Conservation (phyloP, 2,329 filamentous ascomycete species). For the Cladosporium oxysporum region DNA sequence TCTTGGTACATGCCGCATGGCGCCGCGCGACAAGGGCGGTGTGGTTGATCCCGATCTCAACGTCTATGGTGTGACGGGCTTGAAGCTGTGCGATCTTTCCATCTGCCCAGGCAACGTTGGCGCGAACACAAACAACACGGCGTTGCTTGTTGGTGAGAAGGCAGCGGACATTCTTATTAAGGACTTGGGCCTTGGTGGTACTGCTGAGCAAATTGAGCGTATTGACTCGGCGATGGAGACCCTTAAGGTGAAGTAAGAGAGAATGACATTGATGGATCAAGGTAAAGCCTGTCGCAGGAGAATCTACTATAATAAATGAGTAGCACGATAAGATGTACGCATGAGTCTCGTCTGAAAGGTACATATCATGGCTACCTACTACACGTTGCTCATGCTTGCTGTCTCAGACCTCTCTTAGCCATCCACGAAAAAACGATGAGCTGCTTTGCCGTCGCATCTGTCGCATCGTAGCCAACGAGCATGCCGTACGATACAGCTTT, state of each 20-base stretch:
- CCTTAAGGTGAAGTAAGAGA: not conserved
- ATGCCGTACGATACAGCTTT: not conserved
- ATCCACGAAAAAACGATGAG: not conserved
- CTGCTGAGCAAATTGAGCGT: conserved; percentile 4
- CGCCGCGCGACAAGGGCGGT: conserved; percentile 37
- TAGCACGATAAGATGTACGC: not conserved
- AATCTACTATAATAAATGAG: not conserved
- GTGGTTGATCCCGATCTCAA: conserved; percentile 43
- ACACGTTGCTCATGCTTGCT: not conserved
- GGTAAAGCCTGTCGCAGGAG: not conserved
- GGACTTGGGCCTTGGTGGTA: conserved; percentile 37
- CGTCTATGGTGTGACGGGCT: conserved; percentile 41
- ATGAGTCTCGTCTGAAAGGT: too few species aligned
- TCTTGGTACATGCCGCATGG: conserved; percentile 42
- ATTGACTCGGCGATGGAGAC: conserved; percentile 3
- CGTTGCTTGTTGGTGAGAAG: conserved; percentile 45
- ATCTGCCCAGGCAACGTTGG: conserved; percentile 45
- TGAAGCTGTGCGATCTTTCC: conserved; percentile 48
- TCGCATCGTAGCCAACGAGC: not conserved
- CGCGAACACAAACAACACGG: conserved; percentile 51
- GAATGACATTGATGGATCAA: not conserved
- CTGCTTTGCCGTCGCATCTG: not conserved
- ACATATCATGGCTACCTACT: too few species aligned
- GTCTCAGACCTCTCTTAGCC: too few species aligned
- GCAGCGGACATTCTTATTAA: conserved; percentile 43